Conservation (phyloP, 2,329 filamentous ascomycete genomes). For the Paraphoma sp. region DNA sequence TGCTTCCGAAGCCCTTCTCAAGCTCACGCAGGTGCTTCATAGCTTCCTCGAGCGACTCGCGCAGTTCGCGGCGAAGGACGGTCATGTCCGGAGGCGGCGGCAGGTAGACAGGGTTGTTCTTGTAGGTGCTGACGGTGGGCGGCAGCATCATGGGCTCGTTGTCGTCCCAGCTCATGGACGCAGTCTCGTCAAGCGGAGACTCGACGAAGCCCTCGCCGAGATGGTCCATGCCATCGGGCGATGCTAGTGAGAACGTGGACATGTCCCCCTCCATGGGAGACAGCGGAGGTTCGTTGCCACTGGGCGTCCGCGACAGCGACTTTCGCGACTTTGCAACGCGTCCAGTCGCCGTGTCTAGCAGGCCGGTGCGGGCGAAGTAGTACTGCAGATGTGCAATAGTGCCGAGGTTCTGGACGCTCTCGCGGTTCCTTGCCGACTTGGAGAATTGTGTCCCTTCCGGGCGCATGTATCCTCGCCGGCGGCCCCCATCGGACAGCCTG, state of each 20-base stretch:
- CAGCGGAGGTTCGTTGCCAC: constrained; percentile 37
- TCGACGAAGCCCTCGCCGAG: constrained; percentile 53
- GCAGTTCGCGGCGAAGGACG: constrained; percentile 74
- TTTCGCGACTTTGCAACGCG: constrained; percentile 76
- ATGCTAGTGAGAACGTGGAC: constrained; percentile 30
- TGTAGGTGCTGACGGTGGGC: constrained; percentile 97
- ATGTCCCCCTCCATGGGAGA: constrained; percentile 37
- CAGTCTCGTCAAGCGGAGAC: constrained; percentile 62
- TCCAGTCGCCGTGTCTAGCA: constrained; percentile 91
- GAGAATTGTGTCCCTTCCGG: constrained; percentile 89
- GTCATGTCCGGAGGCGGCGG: constrained; percentile 83
- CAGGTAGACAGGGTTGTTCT: constrained; percentile 79
- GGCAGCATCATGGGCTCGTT: constrained; percentile 82
- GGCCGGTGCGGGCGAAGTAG: constrained; percentile 93
- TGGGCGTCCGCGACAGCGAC: constrained; percentile 45
- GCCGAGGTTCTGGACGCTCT: constrained; percentile 94
- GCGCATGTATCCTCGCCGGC: constrained; percentile 83
- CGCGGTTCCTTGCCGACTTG: constrained; percentile 84
- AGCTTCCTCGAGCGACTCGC: constrained; percentile 73
- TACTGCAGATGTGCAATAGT: constrained; percentile 98
- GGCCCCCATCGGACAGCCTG: constrained; percentile 54
- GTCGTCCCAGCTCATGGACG: constrained; percentile 60
- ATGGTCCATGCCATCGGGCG: constrained; percentile 31
- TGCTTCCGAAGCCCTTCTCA: constrained; percentile 42
- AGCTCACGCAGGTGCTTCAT: constrained; percentile 70